Base-by-base conservation (phyloP, 768 basidiomycete genomes). In the Daedaleopsis sinensis region DNA sequence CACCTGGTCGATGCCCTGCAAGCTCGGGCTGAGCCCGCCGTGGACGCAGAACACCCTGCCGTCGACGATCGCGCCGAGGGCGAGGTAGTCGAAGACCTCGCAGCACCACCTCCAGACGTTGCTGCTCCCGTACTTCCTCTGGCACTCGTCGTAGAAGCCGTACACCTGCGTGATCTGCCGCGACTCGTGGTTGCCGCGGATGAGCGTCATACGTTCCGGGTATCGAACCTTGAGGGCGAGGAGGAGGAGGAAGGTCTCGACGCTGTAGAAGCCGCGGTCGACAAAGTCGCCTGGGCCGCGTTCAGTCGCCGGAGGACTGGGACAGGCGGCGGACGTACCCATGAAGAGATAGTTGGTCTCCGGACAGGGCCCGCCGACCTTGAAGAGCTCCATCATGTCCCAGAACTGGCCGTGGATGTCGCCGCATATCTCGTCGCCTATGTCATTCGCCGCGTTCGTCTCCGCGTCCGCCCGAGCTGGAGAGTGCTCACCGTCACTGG, bases 61-160 rank as follows among this genome's bases (percentile, higher is more conserved):
- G 72, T 98, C 96, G n/a, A 98, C 94, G 67, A 98, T 88, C 18
- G 96, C 96, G 13, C 91, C 94, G 43, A 98, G 79, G 32, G 93
- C 92, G 50, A 98, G 85, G 74, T 97, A 98, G 73, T 98, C 96
- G 68, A 99, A 99, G 10, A 98, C 95, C 70, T 98, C 96, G 73
- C 95, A 98, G 75, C 96, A 98, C 87, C 94, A 97, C 65, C 96
- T 78, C 96, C 96, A 98, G 57, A 98, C 96, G 74, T 94, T 94
- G 61, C 86, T 88, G 68, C 84, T 87, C 4, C 96, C 96, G 69
- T 97, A 98, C 74, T 98, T 98, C 38, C 96, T 79, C 74, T 94
- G 92, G 73, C 96, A 98, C 72, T 98, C 96, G 75, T 98, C 96
- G 75, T 93, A 94, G 70, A 94, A 94, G 19, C 93, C 92, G 72